Evolutionary conservation across 2,329 filamentous ascomycete species (phyloP).

Genomic region (Alternaria solani): DNA sequence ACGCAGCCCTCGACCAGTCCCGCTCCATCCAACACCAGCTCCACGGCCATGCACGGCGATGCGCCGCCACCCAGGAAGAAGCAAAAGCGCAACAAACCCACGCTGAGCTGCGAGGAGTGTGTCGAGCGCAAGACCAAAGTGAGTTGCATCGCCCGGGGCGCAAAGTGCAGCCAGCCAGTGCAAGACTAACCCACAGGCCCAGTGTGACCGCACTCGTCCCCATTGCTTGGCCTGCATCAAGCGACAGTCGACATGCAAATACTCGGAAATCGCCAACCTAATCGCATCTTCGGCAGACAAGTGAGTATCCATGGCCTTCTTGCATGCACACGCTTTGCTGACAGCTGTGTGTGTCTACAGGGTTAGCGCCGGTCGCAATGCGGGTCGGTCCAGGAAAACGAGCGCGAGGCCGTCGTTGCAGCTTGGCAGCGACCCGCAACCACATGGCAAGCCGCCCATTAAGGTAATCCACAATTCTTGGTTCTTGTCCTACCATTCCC

Average conservation of each 20-base stretch:
- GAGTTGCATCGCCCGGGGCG: slow-evolving; percentile 31
- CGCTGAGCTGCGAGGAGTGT: slow-evolving; percentile 79
- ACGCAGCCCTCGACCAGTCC: slow-evolving; percentile 32
- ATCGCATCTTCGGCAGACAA: slow-evolving; percentile 67
- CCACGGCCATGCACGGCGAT: slow-evolving; percentile 17
- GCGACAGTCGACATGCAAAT: slow-evolving; percentile 76
- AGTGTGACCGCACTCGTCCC: slow-evolving; percentile 79
- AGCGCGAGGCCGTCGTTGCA: slow-evolving; percentile 35
- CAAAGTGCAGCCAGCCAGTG: not conserved
- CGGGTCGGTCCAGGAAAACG: slow-evolving; percentile 39
- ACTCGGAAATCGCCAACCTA: slow-evolving; percentile 78
- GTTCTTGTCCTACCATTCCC: slow-evolving; percentile 20
- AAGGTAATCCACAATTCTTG: slow-evolving; percentile 37
- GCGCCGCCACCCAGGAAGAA: slow-evolving; percentile 67
- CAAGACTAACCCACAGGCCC: slow-evolving; percentile 22
- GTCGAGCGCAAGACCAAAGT: slow-evolving; percentile 85
- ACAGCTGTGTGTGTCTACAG: slow-evolving; percentile 31
- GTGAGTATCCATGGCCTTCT: slow-evolving; percentile 43
- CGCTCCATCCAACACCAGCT: slow-evolving; percentile 23
- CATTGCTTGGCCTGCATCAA: slow-evolving; percentile 69
- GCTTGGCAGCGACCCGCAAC: slow-evolving; percentile 35
- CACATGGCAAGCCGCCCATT: slow-evolving; percentile 33
- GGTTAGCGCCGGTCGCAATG: slow-evolving; percentile 36
- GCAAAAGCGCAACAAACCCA: slow-evolving; percentile 86
- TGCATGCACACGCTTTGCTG: slow-evolving; percentile 19